Evolutionary conservation across 108 stramenopile species (phyloP), one percentile per base, ranked within the genome.

Genomic region (Pseudonitzschia delicatissima): DNA sequence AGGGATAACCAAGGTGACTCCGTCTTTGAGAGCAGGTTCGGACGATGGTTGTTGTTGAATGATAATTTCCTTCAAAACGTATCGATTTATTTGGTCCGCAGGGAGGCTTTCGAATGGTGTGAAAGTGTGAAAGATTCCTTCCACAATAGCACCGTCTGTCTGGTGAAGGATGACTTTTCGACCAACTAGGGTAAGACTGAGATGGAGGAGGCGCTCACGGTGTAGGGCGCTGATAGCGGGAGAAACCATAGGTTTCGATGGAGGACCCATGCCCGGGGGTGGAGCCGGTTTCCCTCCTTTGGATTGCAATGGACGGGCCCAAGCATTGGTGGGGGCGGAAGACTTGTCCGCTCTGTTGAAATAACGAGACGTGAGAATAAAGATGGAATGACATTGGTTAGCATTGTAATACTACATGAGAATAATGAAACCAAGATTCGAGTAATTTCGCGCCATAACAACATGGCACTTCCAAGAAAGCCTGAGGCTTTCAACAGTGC

Each of bases 121-220:
- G 55, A 85, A 87, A 9, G 83, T 87, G 63, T 86, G 82, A 33
- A 93, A 86, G 20, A 88, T 67, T 26, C 92, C 88, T 72, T 90
- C 88, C 45, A 90, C 36, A 50, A 85, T 70, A n/a, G 71, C 57
- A n/a, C 88, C 88, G 62, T 82, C 57, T 5, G 71, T 84, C 26
- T 71, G 68, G 33, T 77, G 69, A 8, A 85, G 25, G 23, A 71
- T 62, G 29, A 90, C 85, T 25, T 79, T 77, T 20, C 83, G 85
- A 6, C 91, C 91, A 1, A 90, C 70, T 64, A 90, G 68, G 71
- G 79, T 68, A 21, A 90, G 72, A 35, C 63, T 50, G 28, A 92
- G 67, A 62, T 83, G 78, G 27, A 92, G 66, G 62, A 86, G 85
- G 35, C 87, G 82, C 44, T 89, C 88, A 9, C 87, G 86, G 28